These are phyloP conservation scores for Clitocybe nebularis DNA, from an alignment of 1,284 basidiomycete species.

Conservation along the genomic window DNA sequence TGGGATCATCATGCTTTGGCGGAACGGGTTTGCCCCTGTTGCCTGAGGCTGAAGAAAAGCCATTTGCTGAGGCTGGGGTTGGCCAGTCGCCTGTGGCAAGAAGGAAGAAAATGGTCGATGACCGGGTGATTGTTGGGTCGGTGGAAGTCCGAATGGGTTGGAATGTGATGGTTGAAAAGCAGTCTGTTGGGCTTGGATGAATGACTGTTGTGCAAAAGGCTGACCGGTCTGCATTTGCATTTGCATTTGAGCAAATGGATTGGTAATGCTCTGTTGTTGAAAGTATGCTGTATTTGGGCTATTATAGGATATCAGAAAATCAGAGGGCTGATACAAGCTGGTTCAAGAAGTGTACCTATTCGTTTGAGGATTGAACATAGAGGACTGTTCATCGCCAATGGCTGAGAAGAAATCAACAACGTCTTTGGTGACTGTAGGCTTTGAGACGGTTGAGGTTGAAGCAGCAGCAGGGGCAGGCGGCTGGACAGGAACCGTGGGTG, in stretches of 20 bases:
- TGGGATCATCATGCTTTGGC: conserved; percentile 61
- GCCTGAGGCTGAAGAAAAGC: conserved; percentile 46
- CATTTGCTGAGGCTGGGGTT: conserved; percentile 17
- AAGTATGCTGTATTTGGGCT: conserved; percentile 54
- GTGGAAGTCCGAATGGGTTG: conserved; percentile 39
- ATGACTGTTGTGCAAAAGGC: conserved; percentile 54
- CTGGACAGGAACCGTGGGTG: conserved; percentile 3
- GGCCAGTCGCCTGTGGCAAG: conserved; percentile 40
- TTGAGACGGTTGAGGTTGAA: conserved; percentile 21
- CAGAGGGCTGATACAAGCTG: conserved; percentile 4
- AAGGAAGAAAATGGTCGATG: conserved; percentile 54
- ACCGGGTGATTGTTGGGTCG: conserved; percentile 36
- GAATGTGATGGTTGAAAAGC: conserved; percentile 37
- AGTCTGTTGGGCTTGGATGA: conserved; percentile 42
- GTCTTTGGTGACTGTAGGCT: conserved; percentile 26
- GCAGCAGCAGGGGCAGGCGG: conserved; percentile 16
- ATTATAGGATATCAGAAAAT: conserved; percentile 9
- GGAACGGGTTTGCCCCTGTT: conserved; percentile 77
- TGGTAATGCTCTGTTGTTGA: conserved; percentile 62
- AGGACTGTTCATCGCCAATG: conserved; percentile 81
- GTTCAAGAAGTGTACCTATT: conserved; percentile 40
- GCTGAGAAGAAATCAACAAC: conserved; percentile 89
- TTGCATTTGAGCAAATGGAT: conserved; percentile 73
- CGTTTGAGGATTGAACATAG: conserved; percentile 66
- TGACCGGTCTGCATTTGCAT: conserved; percentile 51